Base-by-base conservation (phyloP, 768 basidiomycete species). In the Tubosaeta sp. region DNA sequence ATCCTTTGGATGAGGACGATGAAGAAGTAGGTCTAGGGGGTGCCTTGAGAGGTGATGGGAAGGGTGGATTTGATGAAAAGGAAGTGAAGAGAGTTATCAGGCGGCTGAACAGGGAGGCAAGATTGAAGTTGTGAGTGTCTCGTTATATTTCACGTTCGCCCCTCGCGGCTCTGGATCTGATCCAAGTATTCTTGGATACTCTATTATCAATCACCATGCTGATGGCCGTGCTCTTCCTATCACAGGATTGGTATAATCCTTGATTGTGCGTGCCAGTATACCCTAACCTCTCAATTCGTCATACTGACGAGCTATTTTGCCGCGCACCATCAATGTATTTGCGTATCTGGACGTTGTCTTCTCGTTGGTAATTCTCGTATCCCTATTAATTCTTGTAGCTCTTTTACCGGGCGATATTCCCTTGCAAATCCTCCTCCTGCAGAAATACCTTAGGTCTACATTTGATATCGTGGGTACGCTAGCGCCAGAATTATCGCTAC, bases 381-480 rank as follows among this genome's bases (percentile, higher is more conserved):
- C 52, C 26, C 45, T 49, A 42, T 46, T 51, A 5, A 43, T 38
- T 31, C 17, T 31, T 51, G 26, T 55, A 88, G 88, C 86, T 11
- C 83, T 86, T 68, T 75, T 90, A 56, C 91, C 92, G 0, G 89
- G 90, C 31, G 92, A 94, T 59, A 88, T 94, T 31, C 82, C 81
- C 11, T 75, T 89, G 6, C 92, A 93, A 65, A 91, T 95, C 41
- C 76, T 87, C 1, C 80, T 91, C 3, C 79, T 95, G 16, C 82
- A 93, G 67, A 91, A 91, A 67, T 94, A 95, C 59, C 79, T 81
- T 33, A 82, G 78, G 59, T 87, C 87, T 12, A 87, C 89, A 6
- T 89, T 89, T 60, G 93, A 95, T 63, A 76, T 95, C 45, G 72
- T 95, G 29, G 86, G 87, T 7, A 77, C 78, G 42, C 75, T 95